Base-by-base conservation (phyloP, 2,329 filamentous ascomycete genomes). In the Pseudogymnoascus sp. region DNA sequence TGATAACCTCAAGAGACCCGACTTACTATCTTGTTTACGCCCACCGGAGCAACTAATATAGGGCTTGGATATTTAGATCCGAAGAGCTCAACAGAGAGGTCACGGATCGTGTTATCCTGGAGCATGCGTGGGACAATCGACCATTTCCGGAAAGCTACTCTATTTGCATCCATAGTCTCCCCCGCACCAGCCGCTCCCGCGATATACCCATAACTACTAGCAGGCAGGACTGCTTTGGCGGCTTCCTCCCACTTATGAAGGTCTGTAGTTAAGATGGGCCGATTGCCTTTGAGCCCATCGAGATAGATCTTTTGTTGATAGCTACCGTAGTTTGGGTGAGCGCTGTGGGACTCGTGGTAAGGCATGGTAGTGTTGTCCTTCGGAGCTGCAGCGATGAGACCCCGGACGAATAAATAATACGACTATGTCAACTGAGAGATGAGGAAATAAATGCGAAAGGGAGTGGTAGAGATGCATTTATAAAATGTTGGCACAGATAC, bases 41-140 rank as follows among this genome's bases (percentile, higher is more conserved):
- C 85, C 29, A 88, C 81, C 0, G 85, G 84, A 0, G 85, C 82
- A 68, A 88, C 85, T n/a, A 83, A 84, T 60, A 88, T 82, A 0
- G 85, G 85, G 0, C 83, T 84, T 1, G 79, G 76, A 13, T 84
- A 80, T 59, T 78, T 77, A 71, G 87, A 82, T 13, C 84, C 82
- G 71, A 87, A 88, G 65, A 88, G 83, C 3, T 74, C 75, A 11
- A 83, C 83, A 1, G 74, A 73, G 0, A 83, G 85, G 68, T 87
- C 83, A 38, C 84, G 80, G 33, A 72, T 73, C 69, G 83, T 85
- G 7, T 82, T 87, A 72, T 88, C 83, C 44, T 86, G 79, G 1
- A 88, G 80, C 76, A 82, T 83, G 50, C 80, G 79, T 0, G 85
- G 84, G 56, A 88, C 78, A 68, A 88, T 84, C 50, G 82, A 80